Conservation (phyloP, 2,329 filamentous ascomycete species). For the Ustulina deusta region DNA sequence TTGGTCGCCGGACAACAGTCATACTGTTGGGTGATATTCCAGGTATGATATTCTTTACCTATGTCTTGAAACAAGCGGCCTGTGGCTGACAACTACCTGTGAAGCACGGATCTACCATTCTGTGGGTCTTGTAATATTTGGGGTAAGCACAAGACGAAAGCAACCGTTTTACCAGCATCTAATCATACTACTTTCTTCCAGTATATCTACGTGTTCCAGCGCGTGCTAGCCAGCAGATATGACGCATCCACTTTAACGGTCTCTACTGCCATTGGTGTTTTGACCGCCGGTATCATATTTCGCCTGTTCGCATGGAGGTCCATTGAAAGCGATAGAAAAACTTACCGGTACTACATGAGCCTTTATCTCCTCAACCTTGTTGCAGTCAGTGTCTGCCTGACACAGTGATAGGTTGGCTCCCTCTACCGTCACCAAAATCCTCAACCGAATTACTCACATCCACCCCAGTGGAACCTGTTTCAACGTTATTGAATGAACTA, state of each 20-base stretch:
- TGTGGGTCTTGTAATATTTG: slow-evolving; percentile 5
- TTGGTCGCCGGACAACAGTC: slow-evolving; percentile 19
- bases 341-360: slow-evolving; percentile 13
- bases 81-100: background rate
- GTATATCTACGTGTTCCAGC: slow-evolving; percentile 19
- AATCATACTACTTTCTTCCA: background rate
- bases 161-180: background rate
- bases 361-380: slow-evolving; percentile 20
- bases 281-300: slow-evolving; percentile 4
- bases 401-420: background rate
- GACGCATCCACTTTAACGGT: slow-evolving; percentile 7
- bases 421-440: too few species aligned
- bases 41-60: slow-evolving; percentile 11
- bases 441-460: too few species aligned
- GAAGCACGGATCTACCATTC: slow-evolving; percentile 25
- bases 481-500: too few species aligned
- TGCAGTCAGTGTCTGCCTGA: slow-evolving; percentile 11
- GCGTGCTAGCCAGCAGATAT: slow-evolving; percentile 9
- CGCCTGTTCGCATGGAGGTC: slow-evolving; percentile 21
- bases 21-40: slow-evolving; percentile 23
- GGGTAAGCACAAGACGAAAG: slow-evolving; percentile 3
- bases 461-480: too few species aligned
- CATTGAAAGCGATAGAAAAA: slow-evolving; percentile 18
- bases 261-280: slow-evolving; percentile 4
- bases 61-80: background rate